Percentiles rank a stretch among this genome's conserved stretches.
These are phyloP conservation scores for slime mould (Dictyostelium discoideum) DNA, from an alignment of 78 protist genomes.

Conservation along the genomic window DNA sequence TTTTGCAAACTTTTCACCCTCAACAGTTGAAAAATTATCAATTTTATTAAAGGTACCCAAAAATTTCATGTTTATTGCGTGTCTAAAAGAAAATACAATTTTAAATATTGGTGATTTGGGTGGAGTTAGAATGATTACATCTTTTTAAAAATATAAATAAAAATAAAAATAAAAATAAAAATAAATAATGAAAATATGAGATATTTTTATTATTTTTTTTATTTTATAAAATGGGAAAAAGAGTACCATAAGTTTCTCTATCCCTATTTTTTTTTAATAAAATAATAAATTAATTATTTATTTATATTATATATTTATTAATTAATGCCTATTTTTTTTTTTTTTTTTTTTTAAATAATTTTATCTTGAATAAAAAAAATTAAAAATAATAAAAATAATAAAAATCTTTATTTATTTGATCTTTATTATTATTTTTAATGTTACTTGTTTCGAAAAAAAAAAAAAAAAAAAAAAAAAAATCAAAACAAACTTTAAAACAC, in stretches of 20 bases:
- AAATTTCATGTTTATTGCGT: conserved; percentile 80
- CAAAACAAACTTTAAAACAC: too few relatives aligned
- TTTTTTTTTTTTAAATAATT: too few relatives aligned
- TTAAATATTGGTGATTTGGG: conserved; percentile 53
- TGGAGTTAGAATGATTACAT: conserved; percentile 71
- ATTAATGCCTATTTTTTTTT: too few relatives aligned
- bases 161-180: too few relatives aligned
- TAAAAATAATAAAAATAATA: too few relatives aligned
- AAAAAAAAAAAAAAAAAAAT: too few relatives aligned
- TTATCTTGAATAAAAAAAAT: too few relatives aligned
- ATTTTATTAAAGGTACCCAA: conserved; percentile 21
- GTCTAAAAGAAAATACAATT: conserved; percentile 33
- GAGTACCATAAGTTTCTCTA: neutral
- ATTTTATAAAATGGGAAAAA: neutral
- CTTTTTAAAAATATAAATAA: neutral
- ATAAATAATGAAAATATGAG: neutral
- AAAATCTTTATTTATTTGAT: too few relatives aligned
- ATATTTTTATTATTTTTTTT: neutral
- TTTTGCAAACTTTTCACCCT: conserved; percentile 10
- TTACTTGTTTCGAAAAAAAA: too few relatives aligned
- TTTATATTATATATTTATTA: too few relatives aligned
- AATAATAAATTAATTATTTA: too few relatives aligned
- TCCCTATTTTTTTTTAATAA: neutral
- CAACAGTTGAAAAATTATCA: conserved; percentile 45
- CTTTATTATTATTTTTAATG: too few relatives aligned